A percentile compares a stretch with the other conserved stretches of the same genome.
Evolutionary conservation across 352 stramenopile genomes (phyloP).

Genomic region (Globisporangium okanoganense): DNA sequence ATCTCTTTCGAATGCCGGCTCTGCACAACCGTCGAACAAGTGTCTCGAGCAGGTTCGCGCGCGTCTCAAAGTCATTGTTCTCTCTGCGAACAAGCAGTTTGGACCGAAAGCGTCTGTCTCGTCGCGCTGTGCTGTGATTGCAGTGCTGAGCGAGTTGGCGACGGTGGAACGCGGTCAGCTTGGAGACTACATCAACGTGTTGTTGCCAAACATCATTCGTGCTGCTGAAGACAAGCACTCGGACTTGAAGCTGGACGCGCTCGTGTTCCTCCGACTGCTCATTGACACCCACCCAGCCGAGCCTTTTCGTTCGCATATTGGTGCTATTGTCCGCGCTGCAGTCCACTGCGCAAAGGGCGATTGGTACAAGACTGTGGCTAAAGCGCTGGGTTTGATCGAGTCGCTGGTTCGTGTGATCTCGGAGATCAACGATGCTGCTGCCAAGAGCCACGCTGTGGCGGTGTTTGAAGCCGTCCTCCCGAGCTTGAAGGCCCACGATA

Average conservation of each 20-base stretch:
- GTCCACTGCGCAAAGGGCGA: conserved; percentile 91
- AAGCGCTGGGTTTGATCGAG: conserved; percentile 92
- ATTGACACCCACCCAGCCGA: conserved; percentile 88
- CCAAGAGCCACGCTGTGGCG: conserved; percentile 61
- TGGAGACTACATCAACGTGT: conserved; percentile 54
- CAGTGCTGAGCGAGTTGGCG: conserved; percentile 82
- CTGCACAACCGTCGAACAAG: conserved; percentile 26
- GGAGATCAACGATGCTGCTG: conserved; percentile 24
- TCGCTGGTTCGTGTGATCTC: conserved; percentile 86
- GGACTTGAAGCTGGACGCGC: conserved; percentile 94
- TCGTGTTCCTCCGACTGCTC: conserved; percentile 91
- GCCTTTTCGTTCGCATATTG: conserved; percentile 78
- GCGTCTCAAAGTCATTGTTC: conserved; percentile 66
- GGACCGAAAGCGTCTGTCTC: conserved; percentile 69
- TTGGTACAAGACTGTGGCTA: conserved; percentile 99
- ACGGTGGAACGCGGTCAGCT: conserved; percentile 74
- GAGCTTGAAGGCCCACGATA: conserved; percentile 94
- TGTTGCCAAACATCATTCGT: conserved; percentile 81
- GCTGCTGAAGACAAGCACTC: conserved; percentile 91
- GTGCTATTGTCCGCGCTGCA: conserved; percentile 82
- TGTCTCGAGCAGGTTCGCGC: conserved; percentile 57
- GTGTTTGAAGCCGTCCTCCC: conserved; percentile 93
- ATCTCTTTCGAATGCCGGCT: conserved; percentile 27
- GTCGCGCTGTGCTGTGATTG: conserved; percentile 78
- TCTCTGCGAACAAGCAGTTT: conserved; percentile 80